phyloP scores from a whole-genome alignment of 2,329 filamentous ascomycete species.

The Aureobasidium uvarum region DNA sequence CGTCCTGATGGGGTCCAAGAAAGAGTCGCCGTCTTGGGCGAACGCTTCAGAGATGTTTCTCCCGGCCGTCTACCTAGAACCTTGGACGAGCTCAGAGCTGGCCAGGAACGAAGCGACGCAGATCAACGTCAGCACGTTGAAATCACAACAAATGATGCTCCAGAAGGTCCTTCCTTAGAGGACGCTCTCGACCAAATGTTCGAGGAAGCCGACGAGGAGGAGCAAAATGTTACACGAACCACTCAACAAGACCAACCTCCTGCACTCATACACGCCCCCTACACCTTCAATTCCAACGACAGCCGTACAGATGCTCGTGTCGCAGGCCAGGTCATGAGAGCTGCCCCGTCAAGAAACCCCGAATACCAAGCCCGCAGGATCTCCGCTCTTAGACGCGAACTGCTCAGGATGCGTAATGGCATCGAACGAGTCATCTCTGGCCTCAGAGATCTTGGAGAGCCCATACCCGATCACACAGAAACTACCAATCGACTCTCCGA shows the following conservation, averaged over 20 bases:
- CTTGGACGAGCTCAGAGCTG: slow-evolving; percentile 46
- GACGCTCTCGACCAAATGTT: slow-evolving; percentile 40
- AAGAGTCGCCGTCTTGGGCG: slow-evolving; percentile 48
- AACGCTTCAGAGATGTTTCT: slow-evolving; percentile 48
- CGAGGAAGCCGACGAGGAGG: slow-evolving; percentile 35
- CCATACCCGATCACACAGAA: slow-evolving; percentile 37
- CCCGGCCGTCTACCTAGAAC: slow-evolving; percentile 50
- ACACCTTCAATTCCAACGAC: slow-evolving; percentile 1
- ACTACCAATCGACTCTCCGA: slow-evolving; percentile 35
- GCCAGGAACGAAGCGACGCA: slow-evolving; percentile 34
- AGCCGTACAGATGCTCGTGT: neutral
- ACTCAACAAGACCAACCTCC: neutral
- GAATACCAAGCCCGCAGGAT: slow-evolving; percentile 40
- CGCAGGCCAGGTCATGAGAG: slow-evolving; percentile 27
- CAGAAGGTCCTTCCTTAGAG: slow-evolving; percentile 34
- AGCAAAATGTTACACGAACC: neutral
- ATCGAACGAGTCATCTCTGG: slow-evolving; percentile 42
- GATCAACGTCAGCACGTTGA: slow-evolving; percentile 31
- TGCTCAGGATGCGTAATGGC: slow-evolving; percentile 41
- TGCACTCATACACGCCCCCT: neutral
- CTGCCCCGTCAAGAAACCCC: slow-evolving; percentile 34
- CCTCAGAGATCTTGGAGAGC: slow-evolving; percentile 40
- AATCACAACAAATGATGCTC: slow-evolving; percentile 25
- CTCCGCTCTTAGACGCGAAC: slow-evolving; percentile 40
- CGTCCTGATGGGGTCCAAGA: slow-evolving; percentile 46